These are phyloP conservation scores for Fusarium pseudonygamai DNA, from an alignment of 2,329 filamentous ascomycete species.

Conservation along the genomic window DNA sequence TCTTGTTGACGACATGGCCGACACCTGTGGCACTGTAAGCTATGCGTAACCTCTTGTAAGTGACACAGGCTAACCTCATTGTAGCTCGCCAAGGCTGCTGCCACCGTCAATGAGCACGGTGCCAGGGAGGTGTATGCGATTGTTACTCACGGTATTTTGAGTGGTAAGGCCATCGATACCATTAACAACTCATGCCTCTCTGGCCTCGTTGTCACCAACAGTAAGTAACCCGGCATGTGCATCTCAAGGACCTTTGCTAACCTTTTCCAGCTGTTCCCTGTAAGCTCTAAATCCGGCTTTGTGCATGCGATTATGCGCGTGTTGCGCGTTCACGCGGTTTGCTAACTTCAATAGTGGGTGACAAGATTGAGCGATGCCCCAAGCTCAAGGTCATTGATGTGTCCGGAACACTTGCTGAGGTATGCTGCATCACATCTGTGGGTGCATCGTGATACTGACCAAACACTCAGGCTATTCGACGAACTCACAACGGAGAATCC, in stretches of 20 bases:
- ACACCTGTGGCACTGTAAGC: conserved; percentile 83
- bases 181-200: conserved; percentile 81
- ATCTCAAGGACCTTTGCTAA: conserved; percentile 34
- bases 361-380: conserved; percentile 81
- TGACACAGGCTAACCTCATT: conserved; percentile 13
- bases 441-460: conserved; percentile 8
- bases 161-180: conserved; percentile 86
- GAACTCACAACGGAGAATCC: conserved; percentile 73
- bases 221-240: conserved; percentile 45
- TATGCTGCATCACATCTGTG: conserved; percentile 32
- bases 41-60: neutral
- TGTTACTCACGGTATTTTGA: conserved; percentile 93
- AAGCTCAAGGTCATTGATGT: conserved; percentile 93
- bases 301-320: neutral
- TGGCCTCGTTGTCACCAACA: conserved; percentile 90
- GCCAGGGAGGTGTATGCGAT: conserved; percentile 92
- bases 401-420: conserved; percentile 79
- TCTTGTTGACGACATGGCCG: conserved; percentile 97
- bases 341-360: conserved; percentile 60
- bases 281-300: conserved; percentile 23
- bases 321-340: neutral
- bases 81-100: conserved; percentile 79
- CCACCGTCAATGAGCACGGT: conserved; percentile 86
- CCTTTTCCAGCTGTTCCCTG: conserved; percentile 48
- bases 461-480: conserved; percentile 66